Evolutionary conservation across 257 asterid genomes (phyloP), one percentile per base, ranked within the genome.

Genomic region (Plectranthus barbatus): DNA sequence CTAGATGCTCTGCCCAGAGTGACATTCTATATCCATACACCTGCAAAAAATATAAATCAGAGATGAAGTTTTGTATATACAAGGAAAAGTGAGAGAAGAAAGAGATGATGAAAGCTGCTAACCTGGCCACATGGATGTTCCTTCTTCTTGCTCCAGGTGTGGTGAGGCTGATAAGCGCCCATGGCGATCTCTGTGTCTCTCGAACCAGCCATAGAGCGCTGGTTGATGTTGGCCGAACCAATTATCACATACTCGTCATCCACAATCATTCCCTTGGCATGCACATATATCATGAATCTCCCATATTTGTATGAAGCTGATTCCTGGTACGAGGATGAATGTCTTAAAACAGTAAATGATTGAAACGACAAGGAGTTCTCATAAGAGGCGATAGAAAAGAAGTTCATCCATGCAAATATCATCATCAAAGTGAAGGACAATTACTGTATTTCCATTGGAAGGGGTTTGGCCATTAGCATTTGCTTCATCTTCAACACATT

Each of bases 141-240:
- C 62, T 74, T 68, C 68, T 77, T 80, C 66, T 76, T 69, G 8
- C 68, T 69, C 96, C 92, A 85, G 23, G 87, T 83, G 77, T 88
- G 74, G 74, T 79, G 77, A 15, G 95, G 95, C 70, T 85, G 95
- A 73, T 85, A 88, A 7, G 95, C 90, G 0, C 96, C 96, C 95
- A 88, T 83, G 20, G 96, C 96, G 20, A 88, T 88, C 79, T 88
- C 96, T 0, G 94, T 88, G 74, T 88, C 96, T 74, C 96, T 81
- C 12, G 91, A 85, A 24, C 96, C 96, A 52, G 86, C 94, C 96
- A 88, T 85, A 3, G 96, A 88, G 56, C 95, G 79, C 67, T 88
- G 90, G 72, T 88, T 85, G 54, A 88, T 88, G 64, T 88, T 88
- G 68, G 95, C 96, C 19, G 96, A 88, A 8, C 96, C 96, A 53